These are phyloP conservation scores for Lachancea dasiensis DNA, from an alignment of 805 yeast genomes.

Conservation along the genomic window DNA sequence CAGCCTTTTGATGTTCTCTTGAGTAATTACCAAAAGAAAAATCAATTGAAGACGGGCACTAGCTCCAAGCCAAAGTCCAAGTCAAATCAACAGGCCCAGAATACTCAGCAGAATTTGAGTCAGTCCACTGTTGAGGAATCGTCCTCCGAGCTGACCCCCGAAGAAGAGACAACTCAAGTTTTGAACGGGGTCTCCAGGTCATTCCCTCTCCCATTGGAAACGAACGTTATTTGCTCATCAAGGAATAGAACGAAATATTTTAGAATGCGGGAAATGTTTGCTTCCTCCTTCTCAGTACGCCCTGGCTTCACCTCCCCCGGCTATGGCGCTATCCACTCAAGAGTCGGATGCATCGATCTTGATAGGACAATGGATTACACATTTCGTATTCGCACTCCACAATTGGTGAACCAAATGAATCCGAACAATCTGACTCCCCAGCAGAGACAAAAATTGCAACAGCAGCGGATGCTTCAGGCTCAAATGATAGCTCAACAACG, in stretches of 20 bases:
- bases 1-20: slow-evolving; percentile 85
- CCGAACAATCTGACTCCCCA: slow-evolving; percentile 20
- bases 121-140: background rate
- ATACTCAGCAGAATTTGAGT: slow-evolving; percentile 25
- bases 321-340: slow-evolving; percentile 46
- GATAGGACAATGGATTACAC: slow-evolving; percentile 65
- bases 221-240: slow-evolving; percentile 64
- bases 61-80: slow-evolving; percentile 76
- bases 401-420: slow-evolving; percentile 26
- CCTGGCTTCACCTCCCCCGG: slow-evolving; percentile 49
- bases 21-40: slow-evolving; percentile 85
- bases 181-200: slow-evolving; percentile 81
- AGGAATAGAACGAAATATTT: slow-evolving; percentile 66
- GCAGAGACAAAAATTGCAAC: slow-evolving; percentile 24
- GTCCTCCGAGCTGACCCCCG: slow-evolving; percentile 56
- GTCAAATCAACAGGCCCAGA: slow-evolving; percentile 43
- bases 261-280: slow-evolving; percentile 91
- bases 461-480: slow-evolving; percentile 25
- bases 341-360: slow-evolving; percentile 69
- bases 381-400: slow-evolving; percentile 47
- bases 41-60: slow-evolving; percentile 82
- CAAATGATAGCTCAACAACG: slow-evolving; percentile 28
- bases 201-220: slow-evolving; percentile 77
- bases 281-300: slow-evolving; percentile 50
- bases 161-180: slow-evolving; percentile 89